Evolutionary conservation across 495 filamentous ascomycete genomes (phyloP).

Genomic region (Hyphodiscus hymeniophilus): DNA sequence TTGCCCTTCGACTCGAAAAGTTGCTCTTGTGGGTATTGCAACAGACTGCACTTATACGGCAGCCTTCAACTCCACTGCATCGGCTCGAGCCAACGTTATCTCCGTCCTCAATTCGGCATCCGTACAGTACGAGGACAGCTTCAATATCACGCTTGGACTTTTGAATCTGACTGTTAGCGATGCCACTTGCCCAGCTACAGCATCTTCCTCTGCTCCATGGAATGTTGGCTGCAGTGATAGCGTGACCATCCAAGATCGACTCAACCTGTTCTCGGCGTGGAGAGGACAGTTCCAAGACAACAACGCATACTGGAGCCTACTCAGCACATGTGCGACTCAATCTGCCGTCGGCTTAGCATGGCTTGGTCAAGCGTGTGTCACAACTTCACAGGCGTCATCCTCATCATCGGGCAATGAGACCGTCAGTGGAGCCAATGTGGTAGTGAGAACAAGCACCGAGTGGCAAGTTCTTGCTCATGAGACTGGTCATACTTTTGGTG

Average conservation of each 20-base stretch:
- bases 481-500: slow-evolving; percentile 90
- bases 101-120: slow-evolving; percentile 81
- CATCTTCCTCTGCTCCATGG: slow-evolving; percentile 62
- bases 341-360: slow-evolving; percentile 89
- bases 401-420: slow-evolving; percentile 46
- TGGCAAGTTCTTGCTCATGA: slow-evolving; percentile 99
- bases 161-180: slow-evolving; percentile 74
- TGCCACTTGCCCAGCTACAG: slow-evolving; percentile 54
- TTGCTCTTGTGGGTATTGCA: slow-evolving; percentile 86
- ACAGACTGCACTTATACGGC: slow-evolving; percentile 84
- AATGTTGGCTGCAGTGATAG: slow-evolving; percentile 61
- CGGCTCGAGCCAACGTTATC: slow-evolving; percentile 65
- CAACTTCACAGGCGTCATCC: slow-evolving; percentile 37
- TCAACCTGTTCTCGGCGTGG: slow-evolving; percentile 88
- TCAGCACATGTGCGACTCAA: slow-evolving; percentile 78
- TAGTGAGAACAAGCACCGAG: slow-evolving; percentile 72
- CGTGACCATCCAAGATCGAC: slow-evolving; percentile 63
- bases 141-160: slow-evolving; percentile 89
- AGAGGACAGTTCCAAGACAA: slow-evolving; percentile 59
- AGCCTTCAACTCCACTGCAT: slow-evolving; percentile 53
- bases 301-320: slow-evolving; percentile 89
- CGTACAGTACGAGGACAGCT: slow-evolving; percentile 74
- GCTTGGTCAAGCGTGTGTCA: slow-evolving; percentile 80
- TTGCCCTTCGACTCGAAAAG: slow-evolving; percentile 79
- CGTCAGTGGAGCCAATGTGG: slow-evolving; percentile 81